A percentile compares a stretch with the other conserved stretches of the same genome.
Conservation (phyloP, 441 rosid species). For the Adansonia gregorii region DNA sequence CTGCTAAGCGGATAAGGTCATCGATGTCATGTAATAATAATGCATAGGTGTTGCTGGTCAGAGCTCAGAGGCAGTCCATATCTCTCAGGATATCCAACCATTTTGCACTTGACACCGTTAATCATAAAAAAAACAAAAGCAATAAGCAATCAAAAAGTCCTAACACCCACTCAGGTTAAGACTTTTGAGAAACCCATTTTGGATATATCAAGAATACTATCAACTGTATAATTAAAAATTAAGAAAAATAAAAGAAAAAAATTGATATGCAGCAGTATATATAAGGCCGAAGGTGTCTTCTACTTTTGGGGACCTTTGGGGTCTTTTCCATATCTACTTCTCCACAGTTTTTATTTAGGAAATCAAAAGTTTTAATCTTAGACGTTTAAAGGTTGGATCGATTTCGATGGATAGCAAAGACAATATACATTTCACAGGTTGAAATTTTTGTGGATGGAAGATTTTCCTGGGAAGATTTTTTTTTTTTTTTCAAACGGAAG, state of each 20-base stretch:
- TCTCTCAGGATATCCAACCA: background rate
- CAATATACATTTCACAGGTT: constrained; percentile 1
- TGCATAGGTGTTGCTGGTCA: constrained; percentile 15
- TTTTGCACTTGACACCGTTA: background rate
- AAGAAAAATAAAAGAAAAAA: background rate
- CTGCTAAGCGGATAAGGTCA: constrained; percentile 31
- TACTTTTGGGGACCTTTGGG: background rate
- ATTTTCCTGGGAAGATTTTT: constrained; percentile 35
- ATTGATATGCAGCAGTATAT: too few species aligned
- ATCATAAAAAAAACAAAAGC: background rate
- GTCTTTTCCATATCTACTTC: constrained; percentile 3
- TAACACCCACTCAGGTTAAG: constrained; percentile 14
- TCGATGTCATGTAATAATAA: background rate
- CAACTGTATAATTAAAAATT: background rate
- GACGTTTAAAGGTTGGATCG: constrained; percentile 27
- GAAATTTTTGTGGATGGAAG: constrained; percentile 39
- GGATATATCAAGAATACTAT: background rate
- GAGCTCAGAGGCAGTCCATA: background rate
- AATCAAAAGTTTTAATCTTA: constrained; percentile 38
- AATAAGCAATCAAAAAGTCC: background rate
- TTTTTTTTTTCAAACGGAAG: background rate
- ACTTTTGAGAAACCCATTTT: background rate
- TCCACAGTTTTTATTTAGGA: constrained; percentile 40
- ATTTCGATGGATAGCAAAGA: constrained; percentile 6
- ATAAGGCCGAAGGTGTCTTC: background rate